Evolutionary conservation across 108 stramenopile species (phyloP).

Genomic region (Chaetoceros tenuissimus): DNA sequence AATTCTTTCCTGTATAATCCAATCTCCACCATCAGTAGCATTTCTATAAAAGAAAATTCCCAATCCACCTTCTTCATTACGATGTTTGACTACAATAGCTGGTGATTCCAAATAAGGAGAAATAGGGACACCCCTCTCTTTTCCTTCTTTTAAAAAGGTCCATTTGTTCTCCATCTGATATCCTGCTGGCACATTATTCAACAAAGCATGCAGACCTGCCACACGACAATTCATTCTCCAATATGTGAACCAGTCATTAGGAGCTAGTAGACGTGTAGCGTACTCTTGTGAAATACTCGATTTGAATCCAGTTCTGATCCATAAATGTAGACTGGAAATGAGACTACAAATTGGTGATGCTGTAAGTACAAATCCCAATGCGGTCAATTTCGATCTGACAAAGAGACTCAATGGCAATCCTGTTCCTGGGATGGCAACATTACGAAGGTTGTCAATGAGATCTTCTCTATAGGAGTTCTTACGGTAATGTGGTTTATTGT

Average conservation of each 20-base stretch:
- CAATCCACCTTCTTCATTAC: constrained; percentile 96
- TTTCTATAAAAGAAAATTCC: constrained; percentile 94
- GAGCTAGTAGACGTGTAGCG: constrained; percentile 75
- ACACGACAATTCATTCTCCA: constrained; percentile 95
- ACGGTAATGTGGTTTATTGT: constrained; percentile 92
- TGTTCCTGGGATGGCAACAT: constrained; percentile 97
- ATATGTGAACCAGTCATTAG: constrained; percentile 94
- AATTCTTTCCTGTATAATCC: constrained; percentile 95
- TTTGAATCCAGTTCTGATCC: constrained; percentile 40
- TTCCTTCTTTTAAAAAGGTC: constrained; percentile 87
- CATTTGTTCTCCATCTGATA: constrained; percentile 97
- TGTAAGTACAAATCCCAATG: constrained; percentile 52
- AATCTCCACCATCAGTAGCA: constrained; percentile 90
- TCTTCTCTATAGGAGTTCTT: constrained; percentile 81
- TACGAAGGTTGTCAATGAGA: constrained; percentile 86
- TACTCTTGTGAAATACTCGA: constrained; percentile 54
- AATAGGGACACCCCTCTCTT: constrained; percentile 75
- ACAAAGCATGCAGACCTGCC: constrained; percentile 84
- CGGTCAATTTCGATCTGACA: constrained; percentile 29
- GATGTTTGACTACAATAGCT: constrained; percentile 91
- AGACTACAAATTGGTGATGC: constrained; percentile 71
- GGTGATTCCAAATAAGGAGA: constrained; percentile 80
- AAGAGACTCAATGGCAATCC: constrained; percentile 80
- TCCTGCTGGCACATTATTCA: constrained; percentile 63
- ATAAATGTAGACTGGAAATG: constrained; percentile 54